A percentile compares a stretch with the other conserved stretches of the same genome.
Conservation (phyloP, 1,284 basidiomycete genomes). For the Rhodotorula sp. region DNA sequence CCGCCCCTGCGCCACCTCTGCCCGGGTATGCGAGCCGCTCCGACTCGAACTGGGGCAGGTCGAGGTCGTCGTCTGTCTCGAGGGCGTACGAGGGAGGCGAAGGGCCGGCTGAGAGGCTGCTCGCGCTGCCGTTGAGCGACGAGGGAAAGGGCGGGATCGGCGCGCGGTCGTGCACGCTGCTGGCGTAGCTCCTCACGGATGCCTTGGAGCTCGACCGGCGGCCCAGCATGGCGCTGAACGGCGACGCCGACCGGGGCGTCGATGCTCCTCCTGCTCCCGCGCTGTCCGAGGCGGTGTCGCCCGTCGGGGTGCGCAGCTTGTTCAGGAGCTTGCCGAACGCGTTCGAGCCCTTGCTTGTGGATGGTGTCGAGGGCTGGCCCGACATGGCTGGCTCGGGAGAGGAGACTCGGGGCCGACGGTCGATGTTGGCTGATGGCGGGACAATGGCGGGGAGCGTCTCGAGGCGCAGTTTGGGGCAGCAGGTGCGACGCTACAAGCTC, state of each 20-base stretch:
- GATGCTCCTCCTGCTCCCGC: background rate
- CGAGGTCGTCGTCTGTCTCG: conserved; percentile 16
- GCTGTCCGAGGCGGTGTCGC: background rate
- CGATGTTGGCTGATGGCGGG: conserved; percentile 3
- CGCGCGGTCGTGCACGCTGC: background rate
- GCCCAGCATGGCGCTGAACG: conserved; percentile 8
- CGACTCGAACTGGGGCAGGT: conserved; percentile 28
- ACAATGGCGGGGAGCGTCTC: background rate
- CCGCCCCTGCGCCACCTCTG: background rate
- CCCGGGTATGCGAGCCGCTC: conserved; percentile 6
- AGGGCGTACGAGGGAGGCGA: conserved; percentile 7
- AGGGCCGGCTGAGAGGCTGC: background rate
- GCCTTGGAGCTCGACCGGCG: conserved; percentile 20
- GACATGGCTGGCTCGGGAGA: background rate
- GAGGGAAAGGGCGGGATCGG: conserved; percentile 8
- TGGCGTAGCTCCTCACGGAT: conserved; percentile 11
- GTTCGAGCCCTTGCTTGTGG: conserved; percentile 16
- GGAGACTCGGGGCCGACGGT: background rate
- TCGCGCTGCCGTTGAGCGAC: conserved; percentile 4
- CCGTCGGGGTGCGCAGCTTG: conserved; percentile 34
- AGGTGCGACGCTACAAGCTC: no score
- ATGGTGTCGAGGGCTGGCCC: conserved; percentile 22
- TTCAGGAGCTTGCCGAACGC: conserved; percentile 29
- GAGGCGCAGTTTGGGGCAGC: no score
- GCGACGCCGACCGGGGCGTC: conserved; percentile 16